A percentile compares a stretch with the other conserved stretches of the same genome.
Conservation (phyloP, 2,329 filamentous ascomycete genomes). For the Fusarium poae region DNA sequence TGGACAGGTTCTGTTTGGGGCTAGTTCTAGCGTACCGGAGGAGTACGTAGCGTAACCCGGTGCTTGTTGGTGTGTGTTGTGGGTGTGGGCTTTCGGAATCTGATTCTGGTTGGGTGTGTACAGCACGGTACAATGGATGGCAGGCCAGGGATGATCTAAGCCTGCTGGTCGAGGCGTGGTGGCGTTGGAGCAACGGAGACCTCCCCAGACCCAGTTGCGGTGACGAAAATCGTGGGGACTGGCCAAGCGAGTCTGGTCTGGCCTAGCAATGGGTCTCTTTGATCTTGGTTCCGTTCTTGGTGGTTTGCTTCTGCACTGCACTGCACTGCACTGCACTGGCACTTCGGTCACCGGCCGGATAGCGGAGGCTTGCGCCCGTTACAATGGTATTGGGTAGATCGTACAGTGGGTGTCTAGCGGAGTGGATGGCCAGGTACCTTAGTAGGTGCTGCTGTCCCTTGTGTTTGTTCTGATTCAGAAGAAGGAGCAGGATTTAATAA, state of each 20-base stretch:
- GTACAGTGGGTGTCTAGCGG: constrained; percentile 29
- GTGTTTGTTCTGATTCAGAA: constrained; percentile 6
- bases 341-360: constrained; percentile 42
- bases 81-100: constrained; percentile 25
- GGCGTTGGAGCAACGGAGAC: constrained; percentile 42
- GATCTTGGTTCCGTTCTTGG: constrained; percentile 11
- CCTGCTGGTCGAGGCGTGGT: constrained; percentile 48
- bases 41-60: constrained; percentile 34
- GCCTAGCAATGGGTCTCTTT: constrained; percentile 1
- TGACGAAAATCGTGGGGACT: constrained; percentile 50
- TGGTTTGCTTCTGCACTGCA: constrained; percentile 4
- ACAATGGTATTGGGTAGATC: constrained; percentile 31
- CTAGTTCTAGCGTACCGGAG: constrained; percentile 44
- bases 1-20: constrained; percentile 46
- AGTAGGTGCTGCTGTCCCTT: constrained; percentile 11
- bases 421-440: constrained; percentile 8
- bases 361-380: constrained; percentile 41
- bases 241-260: constrained; percentile 20
- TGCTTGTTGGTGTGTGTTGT: constrained; percentile 27
- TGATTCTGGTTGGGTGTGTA: constrained; percentile 26
- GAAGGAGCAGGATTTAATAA: background rate
- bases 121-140: constrained; percentile 23
- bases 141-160: constrained; percentile 42
- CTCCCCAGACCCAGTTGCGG: constrained; percentile 45
- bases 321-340: constrained; percentile 27